These are phyloP conservation scores for Linnemannia schmuckeri DNA, from an alignment of 192 early-diverging fungal genomes.

Conservation along the genomic window DNA sequence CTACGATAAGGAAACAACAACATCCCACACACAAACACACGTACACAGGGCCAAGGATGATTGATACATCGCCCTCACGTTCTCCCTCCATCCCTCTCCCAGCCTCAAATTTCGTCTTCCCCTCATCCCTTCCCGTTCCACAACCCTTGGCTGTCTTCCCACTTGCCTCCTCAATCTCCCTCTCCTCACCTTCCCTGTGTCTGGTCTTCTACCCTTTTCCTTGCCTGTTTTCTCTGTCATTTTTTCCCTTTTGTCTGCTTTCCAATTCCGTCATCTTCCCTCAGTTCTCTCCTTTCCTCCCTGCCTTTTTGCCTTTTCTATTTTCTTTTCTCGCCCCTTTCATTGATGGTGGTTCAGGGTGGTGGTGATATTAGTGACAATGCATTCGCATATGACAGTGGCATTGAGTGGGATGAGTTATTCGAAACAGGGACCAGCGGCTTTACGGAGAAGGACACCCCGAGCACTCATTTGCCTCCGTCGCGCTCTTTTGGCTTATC, in stretches of 20 bases:
- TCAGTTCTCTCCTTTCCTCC: constrained; percentile 1
- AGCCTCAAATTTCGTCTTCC: neutral
- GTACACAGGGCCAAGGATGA: neutral
- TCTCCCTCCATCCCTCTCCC: constrained; percentile 5
- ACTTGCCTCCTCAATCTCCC: constrained; percentile 9
- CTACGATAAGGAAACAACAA: neutral
- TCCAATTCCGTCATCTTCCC: neutral
- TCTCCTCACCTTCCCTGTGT: constrained; percentile 4
- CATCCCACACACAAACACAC: neutral
- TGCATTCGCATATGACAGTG: constrained; percentile 7
- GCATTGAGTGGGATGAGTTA: neutral
- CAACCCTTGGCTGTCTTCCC: neutral
- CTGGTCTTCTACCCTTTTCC: neutral
- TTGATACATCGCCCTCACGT: constrained; percentile 6
- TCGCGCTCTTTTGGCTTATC: constrained; percentile 18
- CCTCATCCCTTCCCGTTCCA: constrained; percentile 11
- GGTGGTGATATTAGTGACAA: neutral
- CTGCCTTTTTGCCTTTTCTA: neutral
- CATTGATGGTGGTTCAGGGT: neutral
- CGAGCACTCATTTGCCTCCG: constrained; percentile 6
- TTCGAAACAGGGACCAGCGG: constrained; percentile 3
- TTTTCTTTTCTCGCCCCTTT: constrained; percentile 9
- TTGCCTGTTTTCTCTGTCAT: neutral
- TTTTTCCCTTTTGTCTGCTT: neutral
- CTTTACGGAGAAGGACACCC: neutral